phyloP scores from a whole-genome alignment of 2,329 filamentous ascomycete genomes.

The Thelonectria olida region DNA sequence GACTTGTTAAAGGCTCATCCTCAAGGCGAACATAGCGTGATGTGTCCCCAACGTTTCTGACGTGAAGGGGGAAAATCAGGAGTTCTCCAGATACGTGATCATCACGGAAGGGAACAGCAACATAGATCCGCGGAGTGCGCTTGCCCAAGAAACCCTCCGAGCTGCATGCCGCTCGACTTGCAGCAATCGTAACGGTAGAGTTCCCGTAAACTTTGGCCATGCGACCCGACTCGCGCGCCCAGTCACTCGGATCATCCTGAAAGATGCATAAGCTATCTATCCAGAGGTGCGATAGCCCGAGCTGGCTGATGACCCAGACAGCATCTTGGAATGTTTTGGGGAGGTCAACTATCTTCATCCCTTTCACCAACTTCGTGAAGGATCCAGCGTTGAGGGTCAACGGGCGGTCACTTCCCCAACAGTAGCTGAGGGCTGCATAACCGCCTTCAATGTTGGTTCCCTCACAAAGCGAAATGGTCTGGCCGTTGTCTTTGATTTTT shows the following conservation, averaged over 20 bases:
- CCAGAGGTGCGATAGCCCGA: not conserved
- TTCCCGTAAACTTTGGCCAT: not conserved
- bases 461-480: too few relatives aligned
- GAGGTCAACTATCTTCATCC: too few relatives aligned
- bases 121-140: not conserved
- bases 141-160: not conserved
- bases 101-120: too few relatives aligned
- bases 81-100: not conserved
- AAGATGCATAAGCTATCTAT: not conserved
- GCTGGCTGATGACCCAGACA: too few relatives aligned
- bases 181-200: not conserved
- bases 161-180: not conserved
- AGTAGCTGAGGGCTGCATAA: too few relatives aligned
- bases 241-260: not conserved
- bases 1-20: not conserved
- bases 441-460: too few relatives aligned
- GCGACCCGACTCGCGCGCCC: not conserved
- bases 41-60: not conserved
- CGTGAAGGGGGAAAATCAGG: not conserved
- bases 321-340: too few relatives aligned
- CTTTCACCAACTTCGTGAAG: too few relatives aligned
- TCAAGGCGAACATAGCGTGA: not conserved
- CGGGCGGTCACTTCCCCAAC: too few relatives aligned
- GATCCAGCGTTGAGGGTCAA: too few relatives aligned
- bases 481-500: too few relatives aligned